phyloP scores from a whole-genome alignment of 2,329 filamentous ascomycete species.

The Cordyceps fumosorosea region DNA sequence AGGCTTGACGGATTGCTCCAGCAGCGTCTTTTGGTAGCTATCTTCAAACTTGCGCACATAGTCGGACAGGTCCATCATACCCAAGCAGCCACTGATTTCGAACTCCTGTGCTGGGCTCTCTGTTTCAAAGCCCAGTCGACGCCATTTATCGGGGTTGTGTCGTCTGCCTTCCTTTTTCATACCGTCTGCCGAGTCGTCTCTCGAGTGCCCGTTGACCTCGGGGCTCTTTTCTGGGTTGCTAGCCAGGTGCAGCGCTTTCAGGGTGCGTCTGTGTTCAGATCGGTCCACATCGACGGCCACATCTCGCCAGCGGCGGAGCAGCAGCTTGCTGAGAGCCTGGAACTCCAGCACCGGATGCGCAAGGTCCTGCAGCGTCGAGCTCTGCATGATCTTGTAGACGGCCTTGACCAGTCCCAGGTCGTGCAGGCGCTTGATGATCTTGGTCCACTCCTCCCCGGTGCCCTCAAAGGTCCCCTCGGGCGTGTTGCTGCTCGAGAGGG shows the following conservation, averaged over 20 bases:
- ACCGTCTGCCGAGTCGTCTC: constrained; percentile 31
- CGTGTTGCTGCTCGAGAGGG: constrained; percentile 65
- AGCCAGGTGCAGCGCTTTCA: constrained; percentile 79
- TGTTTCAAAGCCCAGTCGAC: constrained; percentile 81
- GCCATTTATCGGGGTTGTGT: constrained; percentile 89
- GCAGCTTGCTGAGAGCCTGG: constrained; percentile 80
- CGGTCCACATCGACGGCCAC: constrained; percentile 79
- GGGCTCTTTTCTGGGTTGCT: constrained; percentile 58
- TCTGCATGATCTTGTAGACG: constrained; percentile 90
- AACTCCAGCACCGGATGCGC: constrained; percentile 89
- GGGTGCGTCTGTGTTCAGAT: constrained; percentile 77
- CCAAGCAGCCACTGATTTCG: constrained; percentile 76
- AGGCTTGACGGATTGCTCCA: constrained; percentile 78
- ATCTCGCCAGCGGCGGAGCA: constrained; percentile 83
- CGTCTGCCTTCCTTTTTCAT: constrained; percentile 57
- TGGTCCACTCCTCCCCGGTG: constrained; percentile 72
- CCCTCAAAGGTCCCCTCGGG: constrained; percentile 23
- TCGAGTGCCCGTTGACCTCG: constrained; percentile 31
- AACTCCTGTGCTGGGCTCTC: constrained; percentile 87
- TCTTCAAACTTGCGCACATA: constrained; percentile 91
- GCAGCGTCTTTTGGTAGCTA: constrained; percentile 80
- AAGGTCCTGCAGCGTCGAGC: constrained; percentile 82
- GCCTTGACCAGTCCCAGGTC: constrained; percentile 89
- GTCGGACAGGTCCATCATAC: constrained; percentile 96
- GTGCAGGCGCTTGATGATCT: constrained; percentile 88